Conservation (phyloP, 1,284 basidiomycete species). For the Xerocomus minutiporus region DNA sequence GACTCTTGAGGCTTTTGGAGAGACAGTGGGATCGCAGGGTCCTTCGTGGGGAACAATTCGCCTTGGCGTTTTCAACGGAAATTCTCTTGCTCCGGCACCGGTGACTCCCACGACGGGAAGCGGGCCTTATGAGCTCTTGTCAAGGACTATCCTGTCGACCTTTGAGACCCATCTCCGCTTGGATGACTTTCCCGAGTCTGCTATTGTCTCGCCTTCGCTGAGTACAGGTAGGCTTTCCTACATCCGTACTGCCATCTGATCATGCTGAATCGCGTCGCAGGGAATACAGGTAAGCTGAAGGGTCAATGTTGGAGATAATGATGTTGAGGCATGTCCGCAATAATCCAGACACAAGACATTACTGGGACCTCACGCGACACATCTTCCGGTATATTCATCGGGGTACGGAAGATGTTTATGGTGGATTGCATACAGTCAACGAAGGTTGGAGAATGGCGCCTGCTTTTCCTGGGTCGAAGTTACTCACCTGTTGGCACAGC, state of each 20-base stretch:
- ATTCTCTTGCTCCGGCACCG: conserved; percentile 46
- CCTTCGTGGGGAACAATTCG: conserved; percentile 23
- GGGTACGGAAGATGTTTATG: conserved; percentile 30
- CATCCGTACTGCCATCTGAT: not conserved
- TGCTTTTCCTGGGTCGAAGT: not conserved
- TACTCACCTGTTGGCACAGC: conserved; percentile 27
- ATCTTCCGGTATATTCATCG: conserved; percentile 50
- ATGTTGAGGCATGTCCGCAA: conserved; percentile 15
- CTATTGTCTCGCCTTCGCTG: conserved; percentile 18
- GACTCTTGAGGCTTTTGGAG: conserved; percentile 41
- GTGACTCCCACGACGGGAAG: conserved; percentile 43
- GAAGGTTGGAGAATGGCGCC: conserved; percentile 33
- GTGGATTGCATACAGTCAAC: conserved; percentile 51
- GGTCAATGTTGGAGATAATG: conserved; percentile 16
- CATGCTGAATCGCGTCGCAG: conserved; percentile 14
- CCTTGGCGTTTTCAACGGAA: conserved; percentile 37
- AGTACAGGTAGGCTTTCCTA: conserved; percentile 28
- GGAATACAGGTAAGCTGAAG: conserved; percentile 33
- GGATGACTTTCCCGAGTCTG: conserved; percentile 12
- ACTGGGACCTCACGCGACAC: conserved; percentile 42
- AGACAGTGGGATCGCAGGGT: conserved; percentile 19
- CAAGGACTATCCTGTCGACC: conserved; percentile 43
- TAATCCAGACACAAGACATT: conserved; percentile 41
- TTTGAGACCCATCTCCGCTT: conserved; percentile 26
- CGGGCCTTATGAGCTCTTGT: conserved; percentile 43